Conservation (phyloP, 2,329 filamentous ascomycete genomes). For the Helotiales sp. region DNA sequence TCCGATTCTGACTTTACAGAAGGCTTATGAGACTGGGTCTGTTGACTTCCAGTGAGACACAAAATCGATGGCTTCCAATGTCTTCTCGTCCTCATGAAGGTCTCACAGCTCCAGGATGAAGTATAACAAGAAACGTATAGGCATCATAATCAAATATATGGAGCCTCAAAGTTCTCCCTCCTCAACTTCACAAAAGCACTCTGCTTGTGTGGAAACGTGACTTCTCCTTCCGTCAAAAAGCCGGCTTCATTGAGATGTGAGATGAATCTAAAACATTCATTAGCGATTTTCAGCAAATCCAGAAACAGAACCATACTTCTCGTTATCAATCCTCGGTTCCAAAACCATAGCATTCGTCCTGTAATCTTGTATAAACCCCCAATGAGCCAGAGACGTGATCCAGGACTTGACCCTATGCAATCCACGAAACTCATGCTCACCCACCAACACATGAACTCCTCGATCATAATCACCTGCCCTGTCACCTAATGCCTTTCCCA, state of each 20-base stretch:
- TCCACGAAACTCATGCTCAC: constrained; percentile 89
- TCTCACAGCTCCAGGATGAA: no score
- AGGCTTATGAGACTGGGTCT: no score
- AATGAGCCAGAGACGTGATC: constrained; percentile 86
- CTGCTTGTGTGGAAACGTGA: constrained; percentile 90
- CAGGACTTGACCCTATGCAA: constrained; percentile 74
- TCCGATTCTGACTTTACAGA: no score
- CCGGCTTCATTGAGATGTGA: constrained; percentile 70
- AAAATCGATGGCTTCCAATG: no score
- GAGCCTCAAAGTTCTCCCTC: constrained; percentile 77
- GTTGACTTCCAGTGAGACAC: no score
- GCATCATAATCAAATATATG: constrained; percentile 43
- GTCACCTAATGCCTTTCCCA: constrained; percentile 70
- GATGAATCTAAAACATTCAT: constrained; percentile 53
- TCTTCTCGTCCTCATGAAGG: no score
- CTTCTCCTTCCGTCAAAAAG: constrained; percentile 83
- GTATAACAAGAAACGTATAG: no score
- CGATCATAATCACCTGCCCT: constrained; percentile 79
- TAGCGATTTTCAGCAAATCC: neutral
- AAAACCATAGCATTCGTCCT: constrained; percentile 81
- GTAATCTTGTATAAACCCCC: constrained; percentile 73
- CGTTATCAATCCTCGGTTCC: constrained; percentile 90
- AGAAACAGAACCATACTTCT: constrained; percentile 60
- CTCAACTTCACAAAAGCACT: constrained; percentile 80
- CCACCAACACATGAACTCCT: constrained; percentile 84